phyloP scores from a whole-genome alignment of 148 eudicot genomes.

The Pharnaceum exiguum region DNA sequence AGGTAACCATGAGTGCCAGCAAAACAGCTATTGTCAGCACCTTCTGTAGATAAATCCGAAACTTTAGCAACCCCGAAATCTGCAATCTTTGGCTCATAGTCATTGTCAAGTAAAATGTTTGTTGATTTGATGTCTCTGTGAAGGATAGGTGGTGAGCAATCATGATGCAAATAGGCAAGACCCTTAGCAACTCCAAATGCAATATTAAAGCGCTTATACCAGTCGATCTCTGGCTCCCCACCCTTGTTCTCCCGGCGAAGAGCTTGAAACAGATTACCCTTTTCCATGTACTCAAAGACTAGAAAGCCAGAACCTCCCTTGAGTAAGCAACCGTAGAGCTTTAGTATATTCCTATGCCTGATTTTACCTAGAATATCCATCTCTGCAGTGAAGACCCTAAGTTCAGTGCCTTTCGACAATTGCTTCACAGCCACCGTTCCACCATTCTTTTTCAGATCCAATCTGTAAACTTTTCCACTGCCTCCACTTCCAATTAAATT shows the following conservation, averaged over 20 bases:
- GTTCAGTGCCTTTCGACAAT: slow-evolving; percentile 41
- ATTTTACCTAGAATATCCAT: slow-evolving; percentile 77
- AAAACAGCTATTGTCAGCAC: slow-evolving; percentile 48
- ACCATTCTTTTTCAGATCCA: slow-evolving; percentile 55
- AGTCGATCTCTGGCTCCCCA: slow-evolving; percentile 56
- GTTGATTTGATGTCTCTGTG: slow-evolving; percentile 89
- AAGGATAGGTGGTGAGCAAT: slow-evolving; percentile 64
- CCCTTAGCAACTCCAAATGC: slow-evolving; percentile 90
- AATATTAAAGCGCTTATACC: slow-evolving; percentile 63
- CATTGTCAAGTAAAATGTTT: slow-evolving; percentile 70
- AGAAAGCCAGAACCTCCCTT: slow-evolving; percentile 61
- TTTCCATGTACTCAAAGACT: slow-evolving; percentile 82
- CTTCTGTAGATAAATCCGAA: slow-evolving; percentile 27
- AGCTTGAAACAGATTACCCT: slow-evolving; percentile 66
- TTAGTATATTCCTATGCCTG: slow-evolving; percentile 73
- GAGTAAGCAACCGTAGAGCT: slow-evolving; percentile 71
- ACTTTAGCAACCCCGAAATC: slow-evolving; percentile 86
- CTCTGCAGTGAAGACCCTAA: slow-evolving; percentile 50
- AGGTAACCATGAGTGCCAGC: slow-evolving; percentile 96
- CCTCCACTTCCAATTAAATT: slow-evolving; percentile 81
- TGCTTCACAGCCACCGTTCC: slow-evolving; percentile 81
- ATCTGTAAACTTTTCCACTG: slow-evolving; percentile 75
- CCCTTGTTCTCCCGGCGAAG: slow-evolving; percentile 44
- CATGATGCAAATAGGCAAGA: slow-evolving; percentile 81
- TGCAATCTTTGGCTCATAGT: slow-evolving; percentile 77